These are phyloP conservation scores for Trichoderma cornu-damae DNA, from an alignment of 2,329 filamentous ascomycete species.

Conservation along the genomic window DNA sequence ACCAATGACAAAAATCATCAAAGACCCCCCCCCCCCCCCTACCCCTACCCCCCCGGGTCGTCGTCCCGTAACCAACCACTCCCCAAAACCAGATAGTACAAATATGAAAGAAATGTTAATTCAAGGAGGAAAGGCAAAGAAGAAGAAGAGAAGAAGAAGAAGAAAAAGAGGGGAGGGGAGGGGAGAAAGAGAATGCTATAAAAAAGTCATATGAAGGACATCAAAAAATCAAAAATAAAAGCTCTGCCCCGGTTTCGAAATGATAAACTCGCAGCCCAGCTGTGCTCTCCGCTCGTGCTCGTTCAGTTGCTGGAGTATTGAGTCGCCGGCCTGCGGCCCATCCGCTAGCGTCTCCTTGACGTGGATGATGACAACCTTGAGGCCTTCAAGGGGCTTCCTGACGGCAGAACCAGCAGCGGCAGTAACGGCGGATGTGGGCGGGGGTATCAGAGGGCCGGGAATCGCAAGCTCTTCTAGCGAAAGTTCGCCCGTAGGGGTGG, in stretches of 20 bases:
- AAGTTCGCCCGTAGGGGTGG: conserved; percentile 46
- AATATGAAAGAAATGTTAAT: neutral
- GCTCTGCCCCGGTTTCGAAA: conserved; percentile 62
- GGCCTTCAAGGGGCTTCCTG: conserved; percentile 56
- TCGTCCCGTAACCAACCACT: neutral
- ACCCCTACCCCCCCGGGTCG: neutral
- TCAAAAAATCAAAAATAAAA: conserved; percentile 49
- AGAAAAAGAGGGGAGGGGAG: no score
- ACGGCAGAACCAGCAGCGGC: conserved; percentile 17
- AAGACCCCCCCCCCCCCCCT: neutral
- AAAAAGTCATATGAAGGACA: neutral
- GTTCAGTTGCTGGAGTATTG: conserved; percentile 64
- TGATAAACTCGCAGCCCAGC: conserved; percentile 74
- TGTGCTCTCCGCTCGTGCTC: conserved; percentile 59
- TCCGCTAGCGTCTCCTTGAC: conserved; percentile 82
- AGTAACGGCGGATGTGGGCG: neutral
- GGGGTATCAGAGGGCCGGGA: conserved; percentile 20
- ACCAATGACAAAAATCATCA: neutral
- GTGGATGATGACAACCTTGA: conserved; percentile 86
- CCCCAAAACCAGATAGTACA: neutral
- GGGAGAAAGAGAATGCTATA: neutral
- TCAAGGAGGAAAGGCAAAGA: conserved; percentile 7
- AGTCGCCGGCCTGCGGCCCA: conserved; percentile 57
- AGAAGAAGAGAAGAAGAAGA: conserved; percentile 12
- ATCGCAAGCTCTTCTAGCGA: conserved; percentile 37